phyloP scores from a whole-genome alignment of 1,284 basidiomycete genomes.

The Cronartium ribicola region DNA sequence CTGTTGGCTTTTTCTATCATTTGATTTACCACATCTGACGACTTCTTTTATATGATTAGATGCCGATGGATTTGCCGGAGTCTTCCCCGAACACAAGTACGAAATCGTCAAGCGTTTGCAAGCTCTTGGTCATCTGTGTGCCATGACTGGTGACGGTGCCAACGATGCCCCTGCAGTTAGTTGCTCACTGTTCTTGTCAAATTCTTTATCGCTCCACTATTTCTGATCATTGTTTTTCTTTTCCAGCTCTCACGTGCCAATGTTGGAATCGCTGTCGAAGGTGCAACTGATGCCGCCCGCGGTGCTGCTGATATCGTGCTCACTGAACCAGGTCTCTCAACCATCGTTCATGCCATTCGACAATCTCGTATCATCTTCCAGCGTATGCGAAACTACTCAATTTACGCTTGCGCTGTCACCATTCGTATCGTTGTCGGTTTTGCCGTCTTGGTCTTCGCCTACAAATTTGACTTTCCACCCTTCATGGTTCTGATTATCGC shows the following conservation, averaged over 20 bases:
- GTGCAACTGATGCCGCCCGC: constrained; percentile 90
- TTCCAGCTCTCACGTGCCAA: constrained; percentile 60
- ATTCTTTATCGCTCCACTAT: background rate
- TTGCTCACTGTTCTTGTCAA: background rate
- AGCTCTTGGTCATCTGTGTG: constrained; percentile 58
- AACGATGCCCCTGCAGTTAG: constrained; percentile 78
- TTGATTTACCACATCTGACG: background rate
- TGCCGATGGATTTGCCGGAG: constrained; percentile 86
- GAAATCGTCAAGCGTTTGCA: constrained; percentile 83
- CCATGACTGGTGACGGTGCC: constrained; percentile 74
- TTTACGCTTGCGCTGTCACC: constrained; percentile 55
- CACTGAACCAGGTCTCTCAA: constrained; percentile 89
- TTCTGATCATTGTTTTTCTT: background rate
- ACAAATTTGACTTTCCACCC: constrained; percentile 96
- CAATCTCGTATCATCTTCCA: constrained; percentile 95
- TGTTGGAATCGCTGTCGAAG: constrained; percentile 68
- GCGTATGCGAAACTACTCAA: constrained; percentile 93
- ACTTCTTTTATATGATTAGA: constrained; percentile 58
- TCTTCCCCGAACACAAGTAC: constrained; percentile 63
- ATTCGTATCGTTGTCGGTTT: constrained; percentile 78
- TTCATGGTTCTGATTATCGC: constrained; percentile 99
- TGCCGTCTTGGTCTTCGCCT: constrained; percentile 87
- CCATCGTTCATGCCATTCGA: constrained; percentile 92
- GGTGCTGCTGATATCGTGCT: constrained; percentile 92
- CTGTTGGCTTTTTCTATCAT: constrained; percentile 56